phyloP scores from a whole-genome alignment of 2,329 filamentous ascomycete species.

The Colletotrichum orchidophilum region DNA sequence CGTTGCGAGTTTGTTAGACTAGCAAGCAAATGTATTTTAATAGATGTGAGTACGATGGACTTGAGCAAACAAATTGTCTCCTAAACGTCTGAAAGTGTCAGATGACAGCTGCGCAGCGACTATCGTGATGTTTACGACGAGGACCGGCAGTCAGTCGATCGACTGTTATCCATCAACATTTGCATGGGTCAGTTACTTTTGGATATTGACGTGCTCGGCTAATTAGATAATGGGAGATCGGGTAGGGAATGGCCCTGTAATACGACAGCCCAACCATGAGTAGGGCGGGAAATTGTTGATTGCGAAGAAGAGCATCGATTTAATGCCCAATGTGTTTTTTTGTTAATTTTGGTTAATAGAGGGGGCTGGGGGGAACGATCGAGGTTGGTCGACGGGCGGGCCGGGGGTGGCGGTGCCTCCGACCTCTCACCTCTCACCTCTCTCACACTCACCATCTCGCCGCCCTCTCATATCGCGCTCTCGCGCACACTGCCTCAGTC shows the following conservation, averaged over 20 bases:
- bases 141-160: not conserved
- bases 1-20: constrained; percentile 32
- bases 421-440: constrained; percentile 20
- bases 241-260: constrained; percentile 30
- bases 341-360: constrained; percentile 22
- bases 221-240: not conserved
- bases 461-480: not conserved
- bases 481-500: too few species aligned
- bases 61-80: not conserved
- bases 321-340: not conserved
- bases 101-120: too few species aligned
- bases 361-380: constrained; percentile 28
- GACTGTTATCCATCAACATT: not conserved
- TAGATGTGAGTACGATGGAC: constrained; percentile 46
- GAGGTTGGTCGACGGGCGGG: constrained; percentile 23
- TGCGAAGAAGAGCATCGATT: not conserved
- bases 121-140: not conserved
- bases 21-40: constrained; percentile 49
- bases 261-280: constrained; percentile 10
- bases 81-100: not conserved
- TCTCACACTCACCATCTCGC: not conserved
- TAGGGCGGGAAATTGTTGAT: not conserved
- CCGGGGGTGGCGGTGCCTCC: constrained; percentile 26
- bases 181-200: not conserved
- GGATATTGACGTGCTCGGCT: not conserved